Percentiles rank a stretch among this genome's conserved stretches.
Conservation (phyloP, 768 basidiomycete genomes). For the Terana coerulea region DNA sequence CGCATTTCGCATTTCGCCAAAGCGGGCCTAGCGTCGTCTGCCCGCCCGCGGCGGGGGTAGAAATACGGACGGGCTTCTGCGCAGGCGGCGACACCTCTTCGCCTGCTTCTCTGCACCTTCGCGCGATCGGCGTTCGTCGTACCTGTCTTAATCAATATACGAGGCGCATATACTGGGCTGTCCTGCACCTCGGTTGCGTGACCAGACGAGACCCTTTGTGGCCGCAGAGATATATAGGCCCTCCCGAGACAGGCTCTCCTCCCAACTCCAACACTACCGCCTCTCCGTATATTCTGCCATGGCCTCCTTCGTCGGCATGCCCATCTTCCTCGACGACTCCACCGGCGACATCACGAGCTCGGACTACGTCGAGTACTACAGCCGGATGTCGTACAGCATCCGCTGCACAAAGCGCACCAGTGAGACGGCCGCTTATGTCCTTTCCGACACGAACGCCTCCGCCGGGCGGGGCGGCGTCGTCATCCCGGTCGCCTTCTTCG, state of each 20-base stretch:
- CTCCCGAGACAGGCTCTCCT: not conserved
- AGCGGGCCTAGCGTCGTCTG: not conserved
- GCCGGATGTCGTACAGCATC: constrained; percentile 49
- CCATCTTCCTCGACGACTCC: constrained; percentile 63
- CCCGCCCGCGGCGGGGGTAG: not conserved
- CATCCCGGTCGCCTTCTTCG: constrained; percentile 43
- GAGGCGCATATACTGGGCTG: no score
- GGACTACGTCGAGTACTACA: constrained; percentile 61
- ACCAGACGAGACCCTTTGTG: no score
- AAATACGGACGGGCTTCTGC: no score
- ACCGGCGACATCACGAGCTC: constrained; percentile 50
- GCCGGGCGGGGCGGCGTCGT: constrained; percentile 22
- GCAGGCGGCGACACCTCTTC: no score
- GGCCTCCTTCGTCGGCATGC: constrained; percentile 35
- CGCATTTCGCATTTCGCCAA: no score
- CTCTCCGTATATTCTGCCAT: not conserved
- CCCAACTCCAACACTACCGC: not conserved
- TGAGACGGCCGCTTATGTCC: constrained; percentile 43
- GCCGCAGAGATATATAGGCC: no score
- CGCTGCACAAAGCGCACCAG: constrained; percentile 43
- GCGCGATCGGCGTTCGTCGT: no score
- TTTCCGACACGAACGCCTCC: constrained; percentile 40
- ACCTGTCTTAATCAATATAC: no score
- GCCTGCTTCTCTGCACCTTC: no score
- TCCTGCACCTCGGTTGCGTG: no score